phyloP scores from a whole-genome alignment of 2,329 filamentous ascomycete species.

The Pseudogymnoascus sp. region DNA sequence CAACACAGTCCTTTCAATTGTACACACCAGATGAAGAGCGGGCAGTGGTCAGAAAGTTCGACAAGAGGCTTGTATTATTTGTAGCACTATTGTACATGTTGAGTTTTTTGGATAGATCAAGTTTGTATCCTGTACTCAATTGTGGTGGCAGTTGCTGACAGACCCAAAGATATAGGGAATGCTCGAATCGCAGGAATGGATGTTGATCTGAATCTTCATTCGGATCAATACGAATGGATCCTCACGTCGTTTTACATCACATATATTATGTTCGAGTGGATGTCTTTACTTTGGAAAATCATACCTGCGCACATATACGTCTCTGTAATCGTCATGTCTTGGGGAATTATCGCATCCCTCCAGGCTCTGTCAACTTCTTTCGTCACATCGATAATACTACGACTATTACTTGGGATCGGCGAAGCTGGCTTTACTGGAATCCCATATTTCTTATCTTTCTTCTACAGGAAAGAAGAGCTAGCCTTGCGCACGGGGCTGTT shows the following conservation, averaged over 20 bases:
- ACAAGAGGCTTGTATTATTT: constrained; percentile 69
- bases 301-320: constrained; percentile 55
- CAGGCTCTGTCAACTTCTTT: constrained; percentile 61
- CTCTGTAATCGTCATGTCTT: constrained; percentile 58
- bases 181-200: constrained; percentile 58
- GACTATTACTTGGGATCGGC: constrained; percentile 51
- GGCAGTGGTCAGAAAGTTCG: constrained; percentile 65
- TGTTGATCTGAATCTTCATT: constrained; percentile 45
- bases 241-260: constrained; percentile 54
- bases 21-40: constrained; percentile 64
- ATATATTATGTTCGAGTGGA: constrained; percentile 59
- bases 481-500: constrained; percentile 82
- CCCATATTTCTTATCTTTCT: constrained; percentile 57
- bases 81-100: constrained; percentile 77
- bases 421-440: constrained; percentile 60
- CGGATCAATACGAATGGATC: constrained; percentile 51
- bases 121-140: constrained; percentile 38
- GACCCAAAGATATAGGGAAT: constrained; percentile 48
- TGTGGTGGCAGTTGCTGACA: constrained; percentile 11
- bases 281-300: constrained; percentile 53
- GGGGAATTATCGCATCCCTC: constrained; percentile 71
- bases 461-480: constrained; percentile 61
- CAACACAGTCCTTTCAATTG: constrained; percentile 39
- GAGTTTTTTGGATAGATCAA: constrained; percentile 78
- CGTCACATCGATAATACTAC: constrained; percentile 46